Conservation (phyloP, 345 rosid species). For the Populus davidiana region DNA sequence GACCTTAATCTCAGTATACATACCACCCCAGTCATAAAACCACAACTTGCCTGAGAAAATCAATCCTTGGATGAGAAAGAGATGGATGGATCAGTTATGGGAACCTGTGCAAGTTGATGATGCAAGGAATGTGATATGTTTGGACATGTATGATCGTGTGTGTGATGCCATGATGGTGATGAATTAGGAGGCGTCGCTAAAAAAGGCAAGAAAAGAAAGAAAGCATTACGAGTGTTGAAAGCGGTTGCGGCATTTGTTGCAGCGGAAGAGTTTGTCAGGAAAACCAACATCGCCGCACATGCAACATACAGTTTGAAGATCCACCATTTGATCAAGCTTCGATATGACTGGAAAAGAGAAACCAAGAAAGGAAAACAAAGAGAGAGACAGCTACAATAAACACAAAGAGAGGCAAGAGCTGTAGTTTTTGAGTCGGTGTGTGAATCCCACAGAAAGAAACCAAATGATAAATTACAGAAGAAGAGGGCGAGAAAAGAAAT, state of each 20-base stretch:
- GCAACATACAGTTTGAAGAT: slow-evolving; percentile 78
- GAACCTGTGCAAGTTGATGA: slow-evolving; percentile 22
- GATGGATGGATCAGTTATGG: slow-evolving; percentile 25
- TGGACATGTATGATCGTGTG: not conserved
- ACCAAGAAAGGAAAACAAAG: not conserved
- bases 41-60: not conserved
- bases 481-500: not conserved
- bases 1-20: not conserved
- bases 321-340: slow-evolving; percentile 57
- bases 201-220: not conserved
- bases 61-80: slow-evolving; percentile 5
- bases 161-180: not conserved
- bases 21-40: not conserved
- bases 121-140: slow-evolving; percentile 1
- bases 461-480: not conserved
- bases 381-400: not conserved
- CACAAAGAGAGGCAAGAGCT: slow-evolving; percentile 5
- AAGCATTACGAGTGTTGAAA: slow-evolving; percentile 77
- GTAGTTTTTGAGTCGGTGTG: slow-evolving; percentile 32
- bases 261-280: slow-evolving; percentile 91
- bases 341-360: not conserved
- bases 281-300: slow-evolving; percentile 99
- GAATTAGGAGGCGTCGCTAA: not conserved
- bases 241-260: slow-evolving; percentile 81
- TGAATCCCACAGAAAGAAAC: slow-evolving; percentile 17